Evolutionary conservation across 208 protist genomes (phyloP).

Genomic region (Angomonas ambiguus): DNA sequence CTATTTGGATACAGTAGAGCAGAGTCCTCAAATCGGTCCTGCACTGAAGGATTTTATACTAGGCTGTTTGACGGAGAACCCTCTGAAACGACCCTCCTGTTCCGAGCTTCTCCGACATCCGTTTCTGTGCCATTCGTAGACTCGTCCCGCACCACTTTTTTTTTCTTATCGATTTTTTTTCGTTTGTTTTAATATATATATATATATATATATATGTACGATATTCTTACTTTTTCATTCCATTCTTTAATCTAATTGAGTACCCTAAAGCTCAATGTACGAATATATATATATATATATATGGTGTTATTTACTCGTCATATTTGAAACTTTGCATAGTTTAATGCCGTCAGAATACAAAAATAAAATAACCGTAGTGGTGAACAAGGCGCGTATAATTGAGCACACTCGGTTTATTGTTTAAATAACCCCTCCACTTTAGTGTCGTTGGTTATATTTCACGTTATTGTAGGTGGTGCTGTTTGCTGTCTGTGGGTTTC

Average conservation of each 20-base stretch:
- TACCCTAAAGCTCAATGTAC: too few species aligned
- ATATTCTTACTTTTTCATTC: too few species aligned
- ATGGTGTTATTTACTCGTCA: too few species aligned
- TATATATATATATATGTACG: too few species aligned
- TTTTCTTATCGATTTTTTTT: slow-evolving; percentile 1
- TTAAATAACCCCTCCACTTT: not conserved
- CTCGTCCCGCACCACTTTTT: slow-evolving; percentile 12
- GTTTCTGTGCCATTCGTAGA: slow-evolving; percentile 28
- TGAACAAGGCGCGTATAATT: not conserved
- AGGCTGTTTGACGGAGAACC: slow-evolving; percentile 50
- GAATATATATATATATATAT: too few species aligned
- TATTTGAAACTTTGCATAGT: too few species aligned
- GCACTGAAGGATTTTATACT: slow-evolving; percentile 53
- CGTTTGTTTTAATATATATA: slow-evolving; percentile 11
- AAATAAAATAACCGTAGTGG: not conserved
- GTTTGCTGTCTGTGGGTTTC: not conserved
- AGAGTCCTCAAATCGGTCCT: slow-evolving; percentile 20
- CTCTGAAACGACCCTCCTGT: slow-evolving; percentile 46
- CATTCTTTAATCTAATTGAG: too few species aligned
- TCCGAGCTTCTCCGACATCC: slow-evolving; percentile 48
- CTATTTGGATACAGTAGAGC: slow-evolving; percentile 46
- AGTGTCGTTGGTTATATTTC: not conserved
- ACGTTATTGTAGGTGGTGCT: not conserved
- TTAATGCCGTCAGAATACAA: not conserved
- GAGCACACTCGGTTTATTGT: not conserved